A percentile compares a stretch with the other conserved stretches of the same genome.
Conservation (phyloP, 306 rosid species). For the Urtica urens region DNA sequence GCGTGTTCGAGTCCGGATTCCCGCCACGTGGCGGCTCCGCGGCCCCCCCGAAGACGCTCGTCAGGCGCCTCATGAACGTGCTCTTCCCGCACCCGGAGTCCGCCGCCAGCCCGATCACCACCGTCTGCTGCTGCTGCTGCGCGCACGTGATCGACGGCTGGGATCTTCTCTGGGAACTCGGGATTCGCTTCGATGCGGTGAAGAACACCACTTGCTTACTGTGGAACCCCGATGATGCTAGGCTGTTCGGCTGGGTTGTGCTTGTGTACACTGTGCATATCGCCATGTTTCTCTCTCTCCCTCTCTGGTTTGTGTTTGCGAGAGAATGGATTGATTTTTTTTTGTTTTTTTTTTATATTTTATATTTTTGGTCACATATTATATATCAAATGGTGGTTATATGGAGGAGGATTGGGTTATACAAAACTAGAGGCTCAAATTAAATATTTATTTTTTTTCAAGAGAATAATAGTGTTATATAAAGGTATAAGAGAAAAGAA, state of each 20-base stretch:
- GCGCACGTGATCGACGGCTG: constrained; percentile 31
- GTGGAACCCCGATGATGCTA: constrained; percentile 48
- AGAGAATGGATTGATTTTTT: constrained; percentile 2
- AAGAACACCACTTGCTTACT: constrained; percentile 68
- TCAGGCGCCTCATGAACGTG: constrained; percentile 94
- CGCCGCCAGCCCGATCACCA: constrained; percentile 94
- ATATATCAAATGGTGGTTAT: constrained; percentile 13
- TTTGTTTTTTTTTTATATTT: constrained; percentile 8
- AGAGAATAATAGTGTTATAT: too few species aligned
- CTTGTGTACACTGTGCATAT: constrained; percentile 73
- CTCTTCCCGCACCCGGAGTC: constrained; percentile 98
- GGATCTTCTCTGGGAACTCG: constrained; percentile 22
- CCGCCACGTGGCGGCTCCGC: constrained; percentile 97
- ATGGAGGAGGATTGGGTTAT: constrained; percentile 5
- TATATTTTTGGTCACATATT: constrained; percentile 2
- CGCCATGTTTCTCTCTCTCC: constrained; percentile 37
- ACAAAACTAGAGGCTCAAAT: constrained; percentile 31
- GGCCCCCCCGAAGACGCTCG: constrained; percentile 91
- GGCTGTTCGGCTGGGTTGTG: constrained; percentile 71
- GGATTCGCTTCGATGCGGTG: constrained; percentile 26
- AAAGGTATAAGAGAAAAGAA: too few species aligned
- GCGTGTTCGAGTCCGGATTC: constrained; percentile 91
- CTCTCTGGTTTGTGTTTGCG: background rate
- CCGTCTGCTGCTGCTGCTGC: constrained; percentile 47
- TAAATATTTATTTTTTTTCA: background rate